These are phyloP conservation scores for Chenopodium quinoa DNA, from an alignment of 148 eudicot species.

Conservation along the genomic window DNA sequence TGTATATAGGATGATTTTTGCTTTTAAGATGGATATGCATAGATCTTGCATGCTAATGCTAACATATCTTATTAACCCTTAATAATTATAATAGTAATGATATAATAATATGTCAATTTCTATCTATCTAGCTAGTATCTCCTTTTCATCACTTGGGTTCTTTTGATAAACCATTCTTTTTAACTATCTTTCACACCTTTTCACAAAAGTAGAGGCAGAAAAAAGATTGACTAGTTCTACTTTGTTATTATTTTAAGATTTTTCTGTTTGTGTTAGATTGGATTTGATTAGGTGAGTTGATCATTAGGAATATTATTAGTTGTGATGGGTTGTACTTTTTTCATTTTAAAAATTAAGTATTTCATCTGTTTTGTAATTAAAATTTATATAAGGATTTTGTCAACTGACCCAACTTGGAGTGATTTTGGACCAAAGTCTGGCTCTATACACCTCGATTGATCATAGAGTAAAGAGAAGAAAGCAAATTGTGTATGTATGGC, in stretches of 20 bases:
- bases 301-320: slow-evolving; percentile 19
- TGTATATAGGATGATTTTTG: not conserved
- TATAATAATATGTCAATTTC: not conserved
- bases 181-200: slow-evolving; percentile 25
- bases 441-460: too few relatives aligned
- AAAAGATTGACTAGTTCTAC: not conserved
- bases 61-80: not conserved
- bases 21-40: slow-evolving; percentile 32
- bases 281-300: slow-evolving; percentile 14
- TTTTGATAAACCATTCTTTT: slow-evolving; percentile 8
- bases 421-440: too few relatives aligned
- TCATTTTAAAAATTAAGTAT: too few relatives aligned
- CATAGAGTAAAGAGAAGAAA: too few relatives aligned
- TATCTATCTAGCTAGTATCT: not conserved
- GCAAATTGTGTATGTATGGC: too few relatives aligned
- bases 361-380: too few relatives aligned
- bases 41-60: slow-evolving; percentile 20
- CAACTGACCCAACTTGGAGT: too few relatives aligned
- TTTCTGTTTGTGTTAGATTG: slow-evolving; percentile 7
- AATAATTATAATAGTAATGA: too few relatives aligned
- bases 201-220: slow-evolving; percentile 17
- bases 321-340: not conserved
- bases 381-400: too few relatives aligned
- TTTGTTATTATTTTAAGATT: not conserved
- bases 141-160: slow-evolving; percentile 6